phyloP scores from a whole-genome alignment of 2,329 filamentous ascomycete genomes.

The Fusarium penzigii region DNA sequence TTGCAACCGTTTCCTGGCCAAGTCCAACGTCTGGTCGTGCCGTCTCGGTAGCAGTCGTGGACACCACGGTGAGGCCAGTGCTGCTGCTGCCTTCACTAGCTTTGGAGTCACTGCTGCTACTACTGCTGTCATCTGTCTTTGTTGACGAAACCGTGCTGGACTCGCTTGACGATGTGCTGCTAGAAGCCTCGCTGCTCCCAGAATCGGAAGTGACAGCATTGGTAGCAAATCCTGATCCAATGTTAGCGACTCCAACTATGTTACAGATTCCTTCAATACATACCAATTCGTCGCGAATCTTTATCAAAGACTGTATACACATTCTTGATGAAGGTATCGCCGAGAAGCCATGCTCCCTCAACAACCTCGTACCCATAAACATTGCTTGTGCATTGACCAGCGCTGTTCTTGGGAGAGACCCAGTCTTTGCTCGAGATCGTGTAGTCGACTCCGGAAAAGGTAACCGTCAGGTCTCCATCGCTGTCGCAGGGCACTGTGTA shows the following conservation, averaged over 20 bases:
- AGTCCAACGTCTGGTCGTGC: constrained; percentile 21
- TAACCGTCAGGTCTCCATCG: constrained; percentile 59
- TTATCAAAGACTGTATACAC: constrained; percentile 85
- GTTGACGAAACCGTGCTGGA: constrained; percentile 4
- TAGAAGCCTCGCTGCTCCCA: background rate
- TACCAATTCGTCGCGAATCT: constrained; percentile 66
- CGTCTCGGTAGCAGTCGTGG: constrained; percentile 14
- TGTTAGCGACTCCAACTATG: constrained; percentile 6
- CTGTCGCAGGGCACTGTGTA: constrained; percentile 76
- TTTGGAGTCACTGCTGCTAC: constrained; percentile 14
- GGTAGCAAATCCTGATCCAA: constrained; percentile 22
- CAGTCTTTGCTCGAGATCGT: constrained; percentile 71
- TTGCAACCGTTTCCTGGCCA: constrained; percentile 26
- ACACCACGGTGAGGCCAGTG: constrained; percentile 14
- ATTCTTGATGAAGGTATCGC: constrained; percentile 85
- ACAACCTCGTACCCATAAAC: constrained; percentile 73
- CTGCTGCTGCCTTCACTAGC: constrained; percentile 6
- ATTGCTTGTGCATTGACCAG: constrained; percentile 66
- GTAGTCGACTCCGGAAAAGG: constrained; percentile 69
- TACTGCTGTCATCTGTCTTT: constrained; percentile 6
- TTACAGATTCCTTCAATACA: constrained; percentile 18
- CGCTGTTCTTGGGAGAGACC: constrained; percentile 49
- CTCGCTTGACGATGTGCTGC: background rate
- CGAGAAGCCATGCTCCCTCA: constrained; percentile 72
- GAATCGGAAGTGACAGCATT: constrained; percentile 16